A percentile compares a stretch with the other conserved stretches of the same genome.
Evolutionary conservation across 2,329 filamentous ascomycete species (phyloP).

Genomic region (Colletotrichum lindemuthianum): DNA sequence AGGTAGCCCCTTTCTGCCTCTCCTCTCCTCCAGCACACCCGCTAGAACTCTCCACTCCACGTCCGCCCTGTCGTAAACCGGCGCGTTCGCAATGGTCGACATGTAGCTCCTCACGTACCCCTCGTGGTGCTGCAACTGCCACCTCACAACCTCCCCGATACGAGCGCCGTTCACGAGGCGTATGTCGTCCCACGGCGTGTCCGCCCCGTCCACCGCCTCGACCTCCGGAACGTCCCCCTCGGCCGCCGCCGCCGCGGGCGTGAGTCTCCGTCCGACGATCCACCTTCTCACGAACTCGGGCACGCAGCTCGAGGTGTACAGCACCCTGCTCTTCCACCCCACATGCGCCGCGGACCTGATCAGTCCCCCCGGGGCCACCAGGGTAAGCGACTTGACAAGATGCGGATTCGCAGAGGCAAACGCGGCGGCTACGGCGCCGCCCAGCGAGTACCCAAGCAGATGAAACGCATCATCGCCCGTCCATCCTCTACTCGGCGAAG

Average conservation of each 20-base stretch:
- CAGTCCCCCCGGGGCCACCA: conserved; percentile 76
- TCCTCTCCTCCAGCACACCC: conserved; percentile 55
- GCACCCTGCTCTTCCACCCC: conserved; percentile 66
- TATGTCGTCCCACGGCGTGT: conserved; percentile 55
- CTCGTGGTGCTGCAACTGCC: conserved; percentile 73
- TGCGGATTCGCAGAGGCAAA: conserved; percentile 77
- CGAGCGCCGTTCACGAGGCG: conserved; percentile 59
- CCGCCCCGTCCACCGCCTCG: conserved; percentile 51
- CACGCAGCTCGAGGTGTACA: conserved; percentile 70
- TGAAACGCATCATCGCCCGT: conserved; percentile 67
- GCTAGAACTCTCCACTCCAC: conserved; percentile 70
- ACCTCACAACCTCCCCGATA: conserved; percentile 71
- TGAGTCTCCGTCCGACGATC: conserved; percentile 62
- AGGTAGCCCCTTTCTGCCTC: conserved; percentile 44
- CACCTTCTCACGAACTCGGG: conserved; percentile 67
- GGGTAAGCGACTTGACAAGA: conserved; percentile 69
- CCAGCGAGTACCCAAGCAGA: conserved; percentile 82
- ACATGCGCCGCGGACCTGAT: conserved; percentile 69
- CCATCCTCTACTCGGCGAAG: conserved; percentile 67
- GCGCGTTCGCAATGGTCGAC: conserved; percentile 75
- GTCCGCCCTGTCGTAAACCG: conserved; percentile 71
- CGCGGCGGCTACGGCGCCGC: conserved; percentile 76
- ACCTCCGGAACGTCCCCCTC: conserved; percentile 46
- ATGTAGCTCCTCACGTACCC: conserved; percentile 79
- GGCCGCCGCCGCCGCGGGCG: conserved; percentile 46